Conservation (phyloP, 2,329 filamentous ascomycete species). For the Cercospora zeina region DNA sequence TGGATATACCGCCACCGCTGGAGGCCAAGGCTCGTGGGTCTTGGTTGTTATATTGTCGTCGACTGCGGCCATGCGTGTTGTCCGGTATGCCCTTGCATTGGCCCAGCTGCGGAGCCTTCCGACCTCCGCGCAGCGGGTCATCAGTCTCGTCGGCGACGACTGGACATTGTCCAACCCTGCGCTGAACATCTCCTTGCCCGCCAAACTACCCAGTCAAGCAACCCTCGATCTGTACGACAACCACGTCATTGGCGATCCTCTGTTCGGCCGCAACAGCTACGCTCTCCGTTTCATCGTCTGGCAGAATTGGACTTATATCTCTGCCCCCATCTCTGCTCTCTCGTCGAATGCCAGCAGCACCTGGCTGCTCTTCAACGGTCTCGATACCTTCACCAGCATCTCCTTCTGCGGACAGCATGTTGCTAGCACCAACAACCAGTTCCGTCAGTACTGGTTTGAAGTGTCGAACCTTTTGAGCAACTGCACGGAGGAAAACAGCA, state of each 20-base stretch:
- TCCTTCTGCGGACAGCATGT: conserved; percentile 57
- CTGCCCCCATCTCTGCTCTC: conserved; percentile 48
- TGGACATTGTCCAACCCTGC: conserved; percentile 44
- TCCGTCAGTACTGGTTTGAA: conserved; percentile 62
- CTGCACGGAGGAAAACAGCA: conserved; percentile 44
- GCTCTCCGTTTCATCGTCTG: conserved; percentile 60
- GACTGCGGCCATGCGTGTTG: neutral
- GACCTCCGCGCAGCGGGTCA: conserved; percentile 38
- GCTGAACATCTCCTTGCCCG: conserved; percentile 56
- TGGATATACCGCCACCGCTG: neutral
- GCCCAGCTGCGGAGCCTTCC: neutral
- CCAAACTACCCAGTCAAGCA: conserved; percentile 58
- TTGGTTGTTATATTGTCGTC: neutral
- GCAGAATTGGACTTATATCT: conserved; percentile 63
- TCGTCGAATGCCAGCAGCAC: conserved; percentile 44
- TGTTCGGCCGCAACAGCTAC: conserved; percentile 61
- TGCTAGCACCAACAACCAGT: conserved; percentile 62
- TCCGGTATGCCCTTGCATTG: neutral
- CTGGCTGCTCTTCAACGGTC: conserved; percentile 62
- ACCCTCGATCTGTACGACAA: conserved; percentile 60
- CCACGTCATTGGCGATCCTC: conserved; percentile 56
- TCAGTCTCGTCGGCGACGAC: conserved; percentile 45
- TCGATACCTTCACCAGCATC: conserved; percentile 62
- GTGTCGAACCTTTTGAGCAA: conserved; percentile 50
- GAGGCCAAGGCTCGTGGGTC: conserved; percentile 1